Conservation (phyloP, 768 basidiomycete genomes). For the Peribolospora kevripleyi region DNA sequence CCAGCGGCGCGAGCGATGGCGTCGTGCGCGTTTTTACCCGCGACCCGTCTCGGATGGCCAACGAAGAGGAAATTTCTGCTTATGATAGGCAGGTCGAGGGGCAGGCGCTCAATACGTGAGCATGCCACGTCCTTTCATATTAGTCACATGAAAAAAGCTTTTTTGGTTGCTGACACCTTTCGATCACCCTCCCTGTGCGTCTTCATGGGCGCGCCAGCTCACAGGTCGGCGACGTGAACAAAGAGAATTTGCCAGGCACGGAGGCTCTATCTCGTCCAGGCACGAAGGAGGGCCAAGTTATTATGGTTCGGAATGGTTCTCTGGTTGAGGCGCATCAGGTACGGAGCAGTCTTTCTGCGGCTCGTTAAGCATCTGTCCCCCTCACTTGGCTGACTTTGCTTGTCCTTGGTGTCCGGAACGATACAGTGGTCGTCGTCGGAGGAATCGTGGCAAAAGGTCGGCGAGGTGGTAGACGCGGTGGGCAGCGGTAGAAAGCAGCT, state of each 20-base stretch:
- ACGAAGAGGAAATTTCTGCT: constrained; percentile 32
- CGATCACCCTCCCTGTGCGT: too few relatives aligned
- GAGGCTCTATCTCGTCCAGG: constrained; percentile 62
- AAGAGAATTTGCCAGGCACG: constrained; percentile 61
- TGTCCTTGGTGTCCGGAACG: constrained; percentile 2
- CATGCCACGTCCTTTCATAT: not conserved
- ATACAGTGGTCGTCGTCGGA: constrained; percentile 52
- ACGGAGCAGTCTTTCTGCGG: constrained; percentile 7
- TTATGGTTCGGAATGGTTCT: constrained; percentile 54
- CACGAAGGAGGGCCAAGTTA: constrained; percentile 78
- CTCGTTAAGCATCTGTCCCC: not conserved
- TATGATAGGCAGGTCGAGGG: constrained; percentile 53
- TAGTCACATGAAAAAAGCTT: too few relatives aligned
- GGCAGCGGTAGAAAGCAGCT: constrained; percentile 72
- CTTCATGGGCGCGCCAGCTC: constrained; percentile 22
- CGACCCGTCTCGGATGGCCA: constrained; percentile 43
- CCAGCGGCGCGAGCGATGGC: constrained; percentile 73
- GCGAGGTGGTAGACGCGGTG: constrained; percentile 85
- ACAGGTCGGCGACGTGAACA: constrained; percentile 79
- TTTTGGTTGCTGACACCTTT: too few relatives aligned
- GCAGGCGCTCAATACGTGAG: constrained; percentile 44
- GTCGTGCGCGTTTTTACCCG: constrained; percentile 61
- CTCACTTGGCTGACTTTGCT: not conserved
- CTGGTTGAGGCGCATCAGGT: constrained; percentile 80
- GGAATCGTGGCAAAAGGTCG: constrained; percentile 69